Conservation (phyloP, 768 basidiomycete genomes). For the Kwoniella shandongensis region DNA sequence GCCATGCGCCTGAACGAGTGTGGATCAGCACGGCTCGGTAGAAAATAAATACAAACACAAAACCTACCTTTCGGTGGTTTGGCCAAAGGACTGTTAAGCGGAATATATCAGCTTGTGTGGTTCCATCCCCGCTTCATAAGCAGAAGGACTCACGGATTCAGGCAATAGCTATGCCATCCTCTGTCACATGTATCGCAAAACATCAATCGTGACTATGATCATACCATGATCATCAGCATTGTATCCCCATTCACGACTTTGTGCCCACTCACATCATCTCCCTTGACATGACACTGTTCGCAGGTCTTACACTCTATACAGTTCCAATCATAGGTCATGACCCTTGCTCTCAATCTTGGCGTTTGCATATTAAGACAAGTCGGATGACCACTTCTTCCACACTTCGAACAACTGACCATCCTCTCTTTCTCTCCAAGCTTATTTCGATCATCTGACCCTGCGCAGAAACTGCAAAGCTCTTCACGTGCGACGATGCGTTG, state of each 20-base stretch:
- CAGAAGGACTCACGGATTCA: slow-evolving; percentile 36
- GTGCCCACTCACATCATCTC: slow-evolving; percentile 72
- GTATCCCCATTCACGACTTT: not conserved
- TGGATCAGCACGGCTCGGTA: slow-evolving; percentile 56
- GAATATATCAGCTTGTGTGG: slow-evolving; percentile 77
- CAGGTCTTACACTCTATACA: slow-evolving; percentile 92
- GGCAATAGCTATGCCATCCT: slow-evolving; percentile 51
- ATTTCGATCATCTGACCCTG: slow-evolving; percentile 65
- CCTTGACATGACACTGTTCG: slow-evolving; percentile 79
- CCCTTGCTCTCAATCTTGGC: slow-evolving; percentile 59
- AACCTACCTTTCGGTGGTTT: slow-evolving; percentile 71
- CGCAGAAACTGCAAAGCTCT: slow-evolving; percentile 70
- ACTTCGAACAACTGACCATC: slow-evolving; percentile 77
- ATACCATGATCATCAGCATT: not conserved
- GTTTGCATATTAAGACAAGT: slow-evolving; percentile 69
- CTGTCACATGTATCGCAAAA: slow-evolving; percentile 95
- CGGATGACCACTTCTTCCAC: slow-evolving; percentile 89
- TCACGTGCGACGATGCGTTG: slow-evolving; percentile 8
- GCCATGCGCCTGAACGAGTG: slow-evolving; percentile 45
- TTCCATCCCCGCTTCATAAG: too few species aligned
- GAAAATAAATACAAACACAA: slow-evolving; percentile 72
- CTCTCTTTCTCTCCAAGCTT: slow-evolving; percentile 62
- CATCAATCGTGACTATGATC: slow-evolving; percentile 61
- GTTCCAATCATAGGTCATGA: slow-evolving; percentile 75
- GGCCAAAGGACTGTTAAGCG: slow-evolving; percentile 65